Conservation (phyloP, 2,329 filamentous ascomycete genomes). For the Coniella vitis region DNA sequence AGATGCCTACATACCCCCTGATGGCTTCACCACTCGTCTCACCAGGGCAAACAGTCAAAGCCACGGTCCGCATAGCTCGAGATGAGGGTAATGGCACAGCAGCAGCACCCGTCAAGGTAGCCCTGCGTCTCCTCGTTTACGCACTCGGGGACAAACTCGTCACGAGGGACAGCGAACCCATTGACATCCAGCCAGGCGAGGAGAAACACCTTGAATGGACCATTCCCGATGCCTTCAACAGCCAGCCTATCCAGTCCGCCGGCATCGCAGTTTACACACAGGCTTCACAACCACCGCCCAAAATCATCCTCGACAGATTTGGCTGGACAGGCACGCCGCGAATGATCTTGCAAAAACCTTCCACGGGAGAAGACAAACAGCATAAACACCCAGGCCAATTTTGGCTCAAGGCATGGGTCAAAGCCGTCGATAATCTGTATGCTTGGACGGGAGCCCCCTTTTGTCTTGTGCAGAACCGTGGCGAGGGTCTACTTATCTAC, state of each 20-base stretch:
- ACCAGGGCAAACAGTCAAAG: conserved; percentile 22
- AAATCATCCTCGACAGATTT: conserved; percentile 19
- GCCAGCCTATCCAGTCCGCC: conserved; percentile 22
- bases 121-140: conserved; percentile 16
- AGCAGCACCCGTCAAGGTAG: background rate
- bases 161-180: background rate
- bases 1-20: conserved; percentile 20
- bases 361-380: background rate
- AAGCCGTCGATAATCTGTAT: conserved; percentile 20
- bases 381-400: conserved; percentile 14
- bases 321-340: conserved; percentile 19
- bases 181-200: conserved; percentile 8
- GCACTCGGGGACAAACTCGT: conserved; percentile 9
- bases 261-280: conserved; percentile 17
- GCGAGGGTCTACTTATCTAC: conserved; percentile 25
- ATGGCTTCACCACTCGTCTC: conserved; percentile 24
- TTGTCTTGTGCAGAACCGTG: conserved; percentile 23
- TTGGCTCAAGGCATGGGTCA: conserved; percentile 25
- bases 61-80: conserved; percentile 10
- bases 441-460: conserved; percentile 18
- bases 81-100: background rate
- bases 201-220: conserved; percentile 17
- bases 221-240: conserved; percentile 19
- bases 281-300: conserved; percentile 7
- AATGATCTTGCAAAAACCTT: conserved; percentile 7